phyloP scores from a whole-genome alignment of 495 filamentous ascomycete species.

The Echria macrotheca region DNA sequence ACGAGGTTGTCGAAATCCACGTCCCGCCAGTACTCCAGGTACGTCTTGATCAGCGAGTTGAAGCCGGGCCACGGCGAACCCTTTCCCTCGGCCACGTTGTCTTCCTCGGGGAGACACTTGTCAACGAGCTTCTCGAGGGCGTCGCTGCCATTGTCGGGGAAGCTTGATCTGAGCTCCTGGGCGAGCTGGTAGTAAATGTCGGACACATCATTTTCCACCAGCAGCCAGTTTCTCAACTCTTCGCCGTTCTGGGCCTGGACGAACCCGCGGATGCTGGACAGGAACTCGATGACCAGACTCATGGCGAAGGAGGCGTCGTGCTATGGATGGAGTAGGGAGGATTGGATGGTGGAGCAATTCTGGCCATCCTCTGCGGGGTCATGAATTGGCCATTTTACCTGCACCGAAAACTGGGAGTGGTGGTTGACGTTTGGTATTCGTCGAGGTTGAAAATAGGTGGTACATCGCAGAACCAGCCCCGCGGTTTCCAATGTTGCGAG shows the following conservation, averaged over 20 bases:
- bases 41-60: conserved; percentile 68
- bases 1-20: conserved; percentile 69
- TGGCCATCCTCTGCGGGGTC: too few relatives aligned
- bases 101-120: conserved; percentile 47
- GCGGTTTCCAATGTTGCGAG: too few relatives aligned
- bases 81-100: conserved; percentile 39
- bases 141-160: conserved; percentile 41
- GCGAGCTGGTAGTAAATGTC: conserved; percentile 64
- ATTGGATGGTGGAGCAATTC: too few relatives aligned
- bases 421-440: too few relatives aligned
- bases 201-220: conserved; percentile 41
- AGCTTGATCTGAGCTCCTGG: conserved; percentile 55
- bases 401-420: too few relatives aligned
- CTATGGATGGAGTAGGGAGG: too few relatives aligned
- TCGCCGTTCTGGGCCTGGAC: conserved; percentile 35
- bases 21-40: conserved; percentile 73
- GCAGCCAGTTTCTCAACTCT: conserved; percentile 39
- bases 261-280: conserved; percentile 35
- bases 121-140: conserved; percentile 59
- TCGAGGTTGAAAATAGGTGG: too few relatives aligned
- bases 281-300: conserved; percentile 36
- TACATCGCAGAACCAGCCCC: too few relatives aligned
- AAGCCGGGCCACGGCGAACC: conserved; percentile 70
- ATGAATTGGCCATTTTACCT: too few relatives aligned
- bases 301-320: conserved; percentile 24